Conservation (phyloP, 768 basidiomycete species). For the Psilocybe cubensis region DNA sequence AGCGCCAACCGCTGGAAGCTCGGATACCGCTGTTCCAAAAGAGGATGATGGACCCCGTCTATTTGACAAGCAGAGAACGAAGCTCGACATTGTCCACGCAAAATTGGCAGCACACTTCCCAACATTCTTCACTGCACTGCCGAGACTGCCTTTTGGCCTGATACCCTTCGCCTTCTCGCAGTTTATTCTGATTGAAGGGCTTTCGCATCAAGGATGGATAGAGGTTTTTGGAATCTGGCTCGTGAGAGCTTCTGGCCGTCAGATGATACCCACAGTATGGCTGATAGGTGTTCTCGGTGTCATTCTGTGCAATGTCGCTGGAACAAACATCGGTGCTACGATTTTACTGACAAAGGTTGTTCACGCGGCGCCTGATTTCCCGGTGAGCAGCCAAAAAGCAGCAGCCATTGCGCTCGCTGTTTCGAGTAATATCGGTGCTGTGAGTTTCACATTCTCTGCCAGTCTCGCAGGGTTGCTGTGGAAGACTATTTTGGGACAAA, state of each 20-base stretch:
- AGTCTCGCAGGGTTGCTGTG: constrained; percentile 90
- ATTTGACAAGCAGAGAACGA: constrained; percentile 21
- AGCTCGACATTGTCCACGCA: constrained; percentile 17
- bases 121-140: constrained; percentile 65
- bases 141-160: constrained; percentile 77
- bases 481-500: constrained; percentile 73
- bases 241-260: constrained; percentile 40
- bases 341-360: constrained; percentile 87
- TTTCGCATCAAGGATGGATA: constrained; percentile 88
- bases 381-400: constrained; percentile 43
- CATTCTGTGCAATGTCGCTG: constrained; percentile 78
- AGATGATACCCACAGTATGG: constrained; percentile 60
- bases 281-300: constrained; percentile 74
- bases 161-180: constrained; percentile 93
- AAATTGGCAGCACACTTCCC: constrained; percentile 54
- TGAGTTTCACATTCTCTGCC: constrained; percentile 86
- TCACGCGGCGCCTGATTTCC: constrained; percentile 42
- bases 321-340: constrained; percentile 91
- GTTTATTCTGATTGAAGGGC: constrained; percentile 90
- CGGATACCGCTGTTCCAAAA: not conserved
- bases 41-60: constrained; percentile 11
- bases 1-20: not conserved
- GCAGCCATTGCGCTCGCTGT: constrained; percentile 80
- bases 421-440: constrained; percentile 89
- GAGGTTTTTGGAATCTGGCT: constrained; percentile 78